Evolutionary conservation across 441 rosid species (phyloP), one percentile per base, ranked within the genome.

Genomic region (Gossypium schwendimanii): DNA sequence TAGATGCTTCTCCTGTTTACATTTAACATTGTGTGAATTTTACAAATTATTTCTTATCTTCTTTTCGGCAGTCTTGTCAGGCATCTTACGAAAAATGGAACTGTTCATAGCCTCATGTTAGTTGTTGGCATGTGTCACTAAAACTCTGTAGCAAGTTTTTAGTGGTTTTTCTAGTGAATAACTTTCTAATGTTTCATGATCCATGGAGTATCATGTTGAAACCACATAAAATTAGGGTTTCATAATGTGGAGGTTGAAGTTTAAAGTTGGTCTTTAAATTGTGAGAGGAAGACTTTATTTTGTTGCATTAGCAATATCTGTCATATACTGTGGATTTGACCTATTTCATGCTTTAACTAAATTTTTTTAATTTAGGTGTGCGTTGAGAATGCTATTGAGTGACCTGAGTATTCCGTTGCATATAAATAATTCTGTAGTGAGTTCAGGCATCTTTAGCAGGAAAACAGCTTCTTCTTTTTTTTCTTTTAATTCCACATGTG

Each of bases 1-100:
- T 73, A 58, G 55, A n/a, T 58, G 69, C 15, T 63, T 66, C 36
- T 11, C 70, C 49, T 20, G 65, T 47, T 31, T 49, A 39, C 12
- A 36, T 39, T 54, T 60, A 63, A 15, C 28, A 47, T 20, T 64
- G 11, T 26, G 18, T 41, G 36, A 47, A n/a, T 52, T 23, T 62
- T 61, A 10, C 55, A 6, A 52, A 52, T 62, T 61, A 15, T 36
- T 1, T 12, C 45, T 36, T 47, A 20, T 55, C 41, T 70, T 18
- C 28, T 70, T 55, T 63, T 11, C 7, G 8, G 44, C 9, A 10
- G 2, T 70, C 2, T 64, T 21, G 26, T 12, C 14, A 36, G 62
- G 12, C 52, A 18, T 45, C 12, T 65, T 45, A 45, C 1, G 39
- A 47, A 44, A 44, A 44, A 4, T 64, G 45, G 14, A 23, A 65